Conservation (phyloP, 2,329 filamentous ascomycete species). For the Metarhizium rileyi region DNA sequence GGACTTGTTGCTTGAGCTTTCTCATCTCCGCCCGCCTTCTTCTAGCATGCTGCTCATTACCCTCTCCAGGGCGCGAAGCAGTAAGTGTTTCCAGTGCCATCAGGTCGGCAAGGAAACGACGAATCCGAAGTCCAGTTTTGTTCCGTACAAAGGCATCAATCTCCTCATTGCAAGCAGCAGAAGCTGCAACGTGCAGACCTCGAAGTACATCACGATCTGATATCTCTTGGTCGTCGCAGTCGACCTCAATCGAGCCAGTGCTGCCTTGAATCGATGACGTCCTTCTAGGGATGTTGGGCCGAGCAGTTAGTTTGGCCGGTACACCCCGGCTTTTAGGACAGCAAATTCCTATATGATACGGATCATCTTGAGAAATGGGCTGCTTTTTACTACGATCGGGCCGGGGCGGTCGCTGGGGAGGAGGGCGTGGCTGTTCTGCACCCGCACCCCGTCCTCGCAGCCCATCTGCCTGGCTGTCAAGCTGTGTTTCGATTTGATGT, state of each 20-base stretch:
- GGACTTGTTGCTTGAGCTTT: conserved; percentile 25
- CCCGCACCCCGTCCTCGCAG: background rate
- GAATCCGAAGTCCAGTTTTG: conserved; percentile 42
- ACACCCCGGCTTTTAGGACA: conserved; percentile 18
- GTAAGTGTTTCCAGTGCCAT: conserved; percentile 39
- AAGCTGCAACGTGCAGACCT: conserved; percentile 45
- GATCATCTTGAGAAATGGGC: conserved; percentile 7
- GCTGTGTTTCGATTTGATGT: background rate
- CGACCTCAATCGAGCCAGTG: conserved; percentile 12
- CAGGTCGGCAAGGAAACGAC: conserved; percentile 45
- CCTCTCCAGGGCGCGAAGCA: conserved; percentile 17
- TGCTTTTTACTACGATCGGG: background rate
- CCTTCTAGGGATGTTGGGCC: conserved; percentile 25
- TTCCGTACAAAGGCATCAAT: conserved; percentile 42
- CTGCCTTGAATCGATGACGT: conserved; percentile 24
- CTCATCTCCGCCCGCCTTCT: conserved; percentile 23
- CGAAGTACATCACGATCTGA: conserved; percentile 42
- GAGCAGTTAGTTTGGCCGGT: conserved; percentile 14
- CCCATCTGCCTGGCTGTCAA: background rate
- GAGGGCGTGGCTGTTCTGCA: background rate
- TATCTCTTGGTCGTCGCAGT: conserved; percentile 29
- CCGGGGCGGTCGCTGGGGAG: background rate
- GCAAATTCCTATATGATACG: conserved; percentile 17
- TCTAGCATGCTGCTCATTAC: conserved; percentile 16
- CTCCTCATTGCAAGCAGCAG: conserved; percentile 44